These are phyloP conservation scores for Sarocladium strictum DNA, from an alignment of 2,329 filamentous ascomycete genomes.

Conservation along the genomic window DNA sequence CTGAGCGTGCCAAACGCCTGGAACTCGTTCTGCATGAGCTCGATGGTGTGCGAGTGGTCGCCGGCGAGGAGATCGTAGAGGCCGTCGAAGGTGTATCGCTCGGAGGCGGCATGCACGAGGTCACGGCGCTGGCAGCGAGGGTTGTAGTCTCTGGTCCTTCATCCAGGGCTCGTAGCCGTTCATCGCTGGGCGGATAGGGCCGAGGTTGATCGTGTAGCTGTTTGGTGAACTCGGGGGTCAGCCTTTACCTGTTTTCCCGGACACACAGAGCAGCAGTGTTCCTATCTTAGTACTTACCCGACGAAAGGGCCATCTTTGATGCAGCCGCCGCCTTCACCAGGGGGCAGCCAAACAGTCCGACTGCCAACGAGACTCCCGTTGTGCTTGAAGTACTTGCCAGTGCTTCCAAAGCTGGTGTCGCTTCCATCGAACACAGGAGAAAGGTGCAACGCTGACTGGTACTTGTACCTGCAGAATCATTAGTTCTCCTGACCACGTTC, in stretches of 20 bases:
- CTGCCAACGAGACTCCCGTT: slow-evolving; percentile 16
- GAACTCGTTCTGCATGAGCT: slow-evolving; percentile 19
- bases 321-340: slow-evolving; percentile 29
- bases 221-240: background rate
- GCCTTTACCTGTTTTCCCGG: too few species aligned
- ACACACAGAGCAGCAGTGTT: too few species aligned
- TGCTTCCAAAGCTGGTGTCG: slow-evolving; percentile 30
- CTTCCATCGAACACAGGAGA: slow-evolving; percentile 35
- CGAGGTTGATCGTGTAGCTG: slow-evolving; percentile 21
- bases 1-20: slow-evolving; percentile 21
- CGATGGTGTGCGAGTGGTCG: slow-evolving; percentile 9
- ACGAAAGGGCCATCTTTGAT: slow-evolving; percentile 8
- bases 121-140: slow-evolving; percentile 39
- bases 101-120: slow-evolving; percentile 22
- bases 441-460: slow-evolving; percentile 13
- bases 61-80: slow-evolving; percentile 12
- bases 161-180: slow-evolving; percentile 6
- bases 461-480: slow-evolving; percentile 2
- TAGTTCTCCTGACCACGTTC: background rate
- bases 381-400: slow-evolving; percentile 26
- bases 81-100: slow-evolving; percentile 4
- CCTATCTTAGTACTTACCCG: background rate
- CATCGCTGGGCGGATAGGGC: slow-evolving; percentile 20
- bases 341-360: slow-evolving; percentile 23
- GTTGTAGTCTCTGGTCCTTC: slow-evolving; percentile 26